Percentiles rank a stretch among this genome's conserved stretches.
Conservation (phyloP, 1,139 yeast genomes). For the Candida labiduridarum region DNA sequence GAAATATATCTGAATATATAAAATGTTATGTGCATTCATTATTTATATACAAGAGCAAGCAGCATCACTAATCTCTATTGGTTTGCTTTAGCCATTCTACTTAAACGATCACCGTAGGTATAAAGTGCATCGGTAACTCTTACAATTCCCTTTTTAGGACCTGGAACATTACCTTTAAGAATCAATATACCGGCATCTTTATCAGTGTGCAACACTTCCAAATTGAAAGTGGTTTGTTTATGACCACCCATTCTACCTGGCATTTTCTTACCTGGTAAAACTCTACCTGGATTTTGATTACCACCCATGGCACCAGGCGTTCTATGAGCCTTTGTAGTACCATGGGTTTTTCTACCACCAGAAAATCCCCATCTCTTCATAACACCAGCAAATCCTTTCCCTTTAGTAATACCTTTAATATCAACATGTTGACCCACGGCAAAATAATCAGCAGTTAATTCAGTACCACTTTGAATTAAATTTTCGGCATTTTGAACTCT, state of each 20-base stretch:
- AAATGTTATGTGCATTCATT: not conserved
- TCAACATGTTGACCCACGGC: constrained; percentile 84
- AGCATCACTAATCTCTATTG: not conserved
- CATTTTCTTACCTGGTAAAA: constrained; percentile 96
- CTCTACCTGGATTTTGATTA: constrained; percentile 94
- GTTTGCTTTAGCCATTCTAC: constrained; percentile 11
- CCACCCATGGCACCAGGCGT: constrained; percentile 98
- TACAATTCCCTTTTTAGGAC: constrained; percentile 77
- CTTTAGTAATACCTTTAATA: constrained; percentile 76
- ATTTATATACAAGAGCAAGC: constrained; percentile 3
- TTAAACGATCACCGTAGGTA: constrained; percentile 40
- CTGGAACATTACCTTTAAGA: constrained; percentile 90
- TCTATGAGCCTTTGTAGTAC: constrained; percentile 93
- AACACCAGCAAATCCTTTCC: constrained; percentile 98
- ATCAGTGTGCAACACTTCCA: constrained; percentile 76
- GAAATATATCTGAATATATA: not conserved
- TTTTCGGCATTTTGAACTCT: constrained; percentile 69
- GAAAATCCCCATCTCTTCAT: constrained; percentile 94
- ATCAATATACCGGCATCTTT: constrained; percentile 79
- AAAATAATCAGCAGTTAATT: constrained; percentile 81
- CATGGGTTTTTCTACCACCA: constrained; percentile 93
- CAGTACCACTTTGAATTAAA: constrained; percentile 75
- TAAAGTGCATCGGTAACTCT: constrained; percentile 74
- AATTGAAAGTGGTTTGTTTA: constrained; percentile 73
- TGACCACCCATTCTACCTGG: constrained; percentile 95